Conservation (phyloP, 2,329 filamentous ascomycete species). For the Fusarium lateritium region DNA sequence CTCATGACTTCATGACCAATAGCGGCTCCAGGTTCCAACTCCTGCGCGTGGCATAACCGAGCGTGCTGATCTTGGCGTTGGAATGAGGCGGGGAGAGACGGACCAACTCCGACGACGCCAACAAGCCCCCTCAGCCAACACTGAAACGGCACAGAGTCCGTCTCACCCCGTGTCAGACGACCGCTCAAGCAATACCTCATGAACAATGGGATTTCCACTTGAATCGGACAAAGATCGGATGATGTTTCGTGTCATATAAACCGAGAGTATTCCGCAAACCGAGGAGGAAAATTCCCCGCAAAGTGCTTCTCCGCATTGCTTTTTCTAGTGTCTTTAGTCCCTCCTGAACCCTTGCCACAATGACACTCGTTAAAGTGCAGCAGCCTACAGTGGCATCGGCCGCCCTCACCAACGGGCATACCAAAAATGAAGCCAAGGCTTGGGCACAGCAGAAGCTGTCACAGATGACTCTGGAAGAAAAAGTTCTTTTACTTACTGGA, state of each 20-base stretch:
- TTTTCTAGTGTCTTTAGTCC: no score
- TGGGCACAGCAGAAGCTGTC: constrained; percentile 17
- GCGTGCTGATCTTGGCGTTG: neutral
- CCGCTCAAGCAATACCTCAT: no score
- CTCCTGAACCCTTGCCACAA: neutral
- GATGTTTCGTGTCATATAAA: neutral
- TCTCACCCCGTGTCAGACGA: no score
- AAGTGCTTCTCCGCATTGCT: no score
- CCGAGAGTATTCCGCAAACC: neutral
- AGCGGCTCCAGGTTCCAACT: neutral
- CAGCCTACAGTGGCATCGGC: neutral
- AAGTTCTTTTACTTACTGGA: constrained; percentile 15
- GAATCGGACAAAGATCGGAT: no score
- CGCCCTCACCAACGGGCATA: neutral
- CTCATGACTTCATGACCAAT: neutral
- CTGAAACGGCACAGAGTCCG: no score
- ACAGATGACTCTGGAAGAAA: constrained; percentile 31
- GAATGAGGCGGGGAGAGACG: neutral
- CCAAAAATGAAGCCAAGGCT: neutral
- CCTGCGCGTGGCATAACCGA: neutral
- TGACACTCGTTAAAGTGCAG: neutral
- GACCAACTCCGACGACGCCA: neutral
- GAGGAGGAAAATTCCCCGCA: no score
- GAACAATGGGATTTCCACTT: no score
- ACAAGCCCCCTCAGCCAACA: neutral